A percentile compares a stretch with the other conserved stretches of the same genome.
phyloP scores from a whole-genome alignment of 1,284 basidiomycete species.

The Chondrostereum purpureum region DNA sequence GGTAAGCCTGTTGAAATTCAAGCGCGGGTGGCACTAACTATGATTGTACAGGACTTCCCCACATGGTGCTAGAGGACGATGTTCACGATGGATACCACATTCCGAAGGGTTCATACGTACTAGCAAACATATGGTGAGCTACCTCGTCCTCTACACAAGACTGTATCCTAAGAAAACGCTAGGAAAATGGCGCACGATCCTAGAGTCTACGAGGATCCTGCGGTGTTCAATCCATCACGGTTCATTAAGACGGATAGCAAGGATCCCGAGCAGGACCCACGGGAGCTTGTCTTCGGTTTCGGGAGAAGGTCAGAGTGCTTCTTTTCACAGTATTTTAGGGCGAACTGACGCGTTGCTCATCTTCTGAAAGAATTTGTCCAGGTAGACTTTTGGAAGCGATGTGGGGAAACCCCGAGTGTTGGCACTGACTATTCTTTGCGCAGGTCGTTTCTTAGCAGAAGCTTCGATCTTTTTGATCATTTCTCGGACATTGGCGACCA shows the following conservation, averaged over 20 bases:
- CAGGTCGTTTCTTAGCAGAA: background rate
- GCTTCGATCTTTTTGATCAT: background rate
- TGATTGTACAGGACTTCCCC: conserved; percentile 13
- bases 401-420: too few species aligned
- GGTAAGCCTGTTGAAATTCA: conserved; percentile 11
- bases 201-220: conserved; percentile 25
- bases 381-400: background rate
- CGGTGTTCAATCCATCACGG: conserved; percentile 22
- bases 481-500: background rate
- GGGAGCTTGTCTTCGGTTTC: conserved; percentile 30
- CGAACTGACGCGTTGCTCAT: too few species aligned
- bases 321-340: too few species aligned
- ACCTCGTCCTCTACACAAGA: background rate
- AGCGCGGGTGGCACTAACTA: too few species aligned
- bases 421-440: background rate
- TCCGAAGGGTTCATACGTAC: conserved; percentile 22
- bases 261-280: conserved; percentile 28
- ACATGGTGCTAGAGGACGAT: conserved; percentile 18
- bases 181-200: conserved; percentile 35
- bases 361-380: background rate
- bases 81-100: conserved; percentile 24
- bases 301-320: conserved; percentile 19
- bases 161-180: background rate
- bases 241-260: conserved; percentile 14
- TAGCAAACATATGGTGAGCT: conserved; percentile 30